Base-by-base conservation (phyloP, 805 yeast species). In the Saccharomycopsis sp. region DNA sequence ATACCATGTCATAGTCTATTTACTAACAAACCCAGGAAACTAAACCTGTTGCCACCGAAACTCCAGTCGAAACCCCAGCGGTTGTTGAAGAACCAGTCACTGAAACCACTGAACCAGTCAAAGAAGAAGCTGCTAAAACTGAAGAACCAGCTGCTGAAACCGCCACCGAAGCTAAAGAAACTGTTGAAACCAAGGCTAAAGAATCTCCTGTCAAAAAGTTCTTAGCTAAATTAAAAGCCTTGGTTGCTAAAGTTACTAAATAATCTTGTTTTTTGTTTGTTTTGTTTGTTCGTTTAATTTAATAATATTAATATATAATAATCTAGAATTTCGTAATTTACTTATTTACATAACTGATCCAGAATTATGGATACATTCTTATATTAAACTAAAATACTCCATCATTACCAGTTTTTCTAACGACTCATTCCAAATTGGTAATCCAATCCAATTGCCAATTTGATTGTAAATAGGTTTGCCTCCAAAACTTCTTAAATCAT, bases 201-300 rank as follows among this genome's bases (percentile, higher is more conserved):
- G 43, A 33, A 18, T 37, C 46, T 27, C 32, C 46, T 4, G 13
- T 43, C 39, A 45, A 45, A 35, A 42, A 45, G 26, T 30, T 36
- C 34, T n/a, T 42, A 19, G 29, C 44, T 37, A 45, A 45, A 27
- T 33, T 42, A 29, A 45, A 45, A 21, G 46, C 43, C 36, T 37
- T 45, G 26, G 46, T 45, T 25, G 40, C 46, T 21, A 42, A 42
- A 30, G 46, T 45, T 27, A 42, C 43, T 29, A 39, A 42, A 39
- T 39, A 42, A 36, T 5, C 23, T 26, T 8, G 19, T 19, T 21
- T 12, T 12, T 20, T 12, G 12, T 20, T 23, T 13, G 14, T n/a
- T 34, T 31, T 31, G 35, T 31, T 31, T 28, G n/a, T 28, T 14
- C 31, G 8, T 28, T 28, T 28, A 9, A 9, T 28, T 28, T 14